phyloP scores from a whole-genome alignment of 2,329 filamentous ascomycete genomes.

The Nemania sp. region DNA sequence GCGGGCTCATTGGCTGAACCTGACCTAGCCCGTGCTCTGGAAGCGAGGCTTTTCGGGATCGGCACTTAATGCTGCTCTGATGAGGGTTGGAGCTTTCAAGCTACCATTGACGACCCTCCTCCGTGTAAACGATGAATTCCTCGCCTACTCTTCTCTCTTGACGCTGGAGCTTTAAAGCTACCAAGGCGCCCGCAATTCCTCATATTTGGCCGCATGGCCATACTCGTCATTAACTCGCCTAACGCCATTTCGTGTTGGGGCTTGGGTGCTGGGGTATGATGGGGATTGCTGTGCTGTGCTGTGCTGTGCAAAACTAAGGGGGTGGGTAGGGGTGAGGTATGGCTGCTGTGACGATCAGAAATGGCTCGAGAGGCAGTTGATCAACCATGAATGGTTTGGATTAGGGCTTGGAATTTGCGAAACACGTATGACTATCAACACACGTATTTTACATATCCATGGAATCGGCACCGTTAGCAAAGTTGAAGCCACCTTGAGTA shows the following conservation, averaged over 20 bases:
- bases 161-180: slow-evolving; percentile 70
- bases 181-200: slow-evolving; percentile 54
- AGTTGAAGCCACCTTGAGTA: slow-evolving; percentile 77
- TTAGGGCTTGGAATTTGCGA: slow-evolving; percentile 1
- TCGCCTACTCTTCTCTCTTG: slow-evolving; percentile 38
- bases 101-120: slow-evolving; percentile 52
- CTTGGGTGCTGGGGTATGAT: slow-evolving; percentile 34
- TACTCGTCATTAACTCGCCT: slow-evolving; percentile 41
- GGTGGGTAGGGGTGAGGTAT: slow-evolving; percentile 26
- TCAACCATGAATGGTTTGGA: slow-evolving; percentile 2
- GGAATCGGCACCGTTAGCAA: slow-evolving; percentile 71
- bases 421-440: background rate
- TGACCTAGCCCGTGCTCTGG: background rate
- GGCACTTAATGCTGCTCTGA: slow-evolving; percentile 27
- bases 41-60: slow-evolving; percentile 3
- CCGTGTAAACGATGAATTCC: slow-evolving; percentile 36
- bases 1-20: slow-evolving; percentile 14
- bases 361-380: slow-evolving; percentile 19
- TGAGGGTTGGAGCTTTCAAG: slow-evolving; percentile 54
- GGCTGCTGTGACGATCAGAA: slow-evolving; percentile 32
- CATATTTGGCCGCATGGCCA: slow-evolving; percentile 35
- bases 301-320: slow-evolving; percentile 39
- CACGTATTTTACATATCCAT: slow-evolving; percentile 63
- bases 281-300: no score
- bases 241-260: slow-evolving; percentile 40